phyloP scores from a whole-genome alignment of 257 asterid genomes.

The Solanum appendiculatum region DNA sequence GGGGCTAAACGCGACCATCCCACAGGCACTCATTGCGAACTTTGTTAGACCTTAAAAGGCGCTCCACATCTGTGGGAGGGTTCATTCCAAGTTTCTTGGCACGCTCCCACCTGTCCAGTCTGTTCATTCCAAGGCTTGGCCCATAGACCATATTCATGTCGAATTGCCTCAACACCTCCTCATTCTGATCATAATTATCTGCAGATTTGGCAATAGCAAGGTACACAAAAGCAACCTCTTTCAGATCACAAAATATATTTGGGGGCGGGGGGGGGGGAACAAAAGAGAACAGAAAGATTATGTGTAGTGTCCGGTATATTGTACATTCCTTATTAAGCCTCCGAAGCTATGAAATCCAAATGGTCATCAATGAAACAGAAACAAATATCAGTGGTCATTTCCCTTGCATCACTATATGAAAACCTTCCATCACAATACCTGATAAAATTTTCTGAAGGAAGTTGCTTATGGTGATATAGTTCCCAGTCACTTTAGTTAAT shows the following conservation, averaged over 20 bases:
- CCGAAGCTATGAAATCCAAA: background rate
- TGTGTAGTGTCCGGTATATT: background rate
- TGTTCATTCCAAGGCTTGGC: constrained; percentile 21
- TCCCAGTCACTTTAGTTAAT: background rate
- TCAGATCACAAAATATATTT: background rate
- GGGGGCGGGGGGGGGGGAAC: too few relatives aligned
- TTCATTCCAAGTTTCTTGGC: constrained; percentile 16
- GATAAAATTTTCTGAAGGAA: background rate
- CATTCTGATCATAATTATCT: constrained; percentile 12
- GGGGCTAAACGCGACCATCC: background rate
- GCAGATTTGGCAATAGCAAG: background rate
- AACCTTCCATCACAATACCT: background rate
- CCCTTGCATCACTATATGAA: background rate
- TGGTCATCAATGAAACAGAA: background rate
- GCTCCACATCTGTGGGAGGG: constrained; percentile 11
- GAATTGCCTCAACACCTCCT: constrained; percentile 17
- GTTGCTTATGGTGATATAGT: background rate
- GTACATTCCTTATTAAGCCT: background rate
- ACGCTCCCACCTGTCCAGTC: constrained; percentile 18
- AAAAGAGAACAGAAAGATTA: background rate
- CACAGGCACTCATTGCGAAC: constrained; percentile 1
- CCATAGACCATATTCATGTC: constrained; percentile 20
- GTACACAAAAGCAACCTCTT: background rate
- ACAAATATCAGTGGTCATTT: background rate
- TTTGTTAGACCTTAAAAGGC: background rate